Evolutionary conservation across 176 grass and related monocot genomes (phyloP).

Genomic region (Ensete glaucum): DNA sequence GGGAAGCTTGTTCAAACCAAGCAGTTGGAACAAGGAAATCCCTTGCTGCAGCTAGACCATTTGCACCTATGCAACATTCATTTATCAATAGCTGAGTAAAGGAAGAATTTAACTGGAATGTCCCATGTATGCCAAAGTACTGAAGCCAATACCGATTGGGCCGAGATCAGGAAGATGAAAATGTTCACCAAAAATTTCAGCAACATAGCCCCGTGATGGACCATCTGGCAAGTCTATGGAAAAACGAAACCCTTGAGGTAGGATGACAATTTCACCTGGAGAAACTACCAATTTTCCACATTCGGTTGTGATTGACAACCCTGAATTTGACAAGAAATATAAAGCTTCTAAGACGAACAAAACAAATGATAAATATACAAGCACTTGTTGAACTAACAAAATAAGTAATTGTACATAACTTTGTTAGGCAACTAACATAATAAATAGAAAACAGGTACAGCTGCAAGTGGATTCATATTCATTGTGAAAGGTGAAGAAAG

Average conservation of each 20-base stretch:
- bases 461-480: not conserved
- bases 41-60: constrained; percentile 70
- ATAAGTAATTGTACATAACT: not conserved
- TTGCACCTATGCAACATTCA: constrained; percentile 50
- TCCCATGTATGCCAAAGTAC: not conserved
- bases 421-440: not conserved
- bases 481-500: no score
- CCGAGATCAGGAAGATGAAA: constrained; percentile 94
- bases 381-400: not conserved
- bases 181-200: constrained; percentile 82
- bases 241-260: constrained; percentile 90
- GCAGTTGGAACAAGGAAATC: constrained; percentile 78
- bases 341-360: not conserved
- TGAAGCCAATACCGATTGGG: constrained; percentile 53
- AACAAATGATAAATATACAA: not conserved
- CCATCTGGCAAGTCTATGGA: constrained; percentile 60
- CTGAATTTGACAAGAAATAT: constrained; percentile 56
- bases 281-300: constrained; percentile 64
- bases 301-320: constrained; percentile 78
- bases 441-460: not conserved
- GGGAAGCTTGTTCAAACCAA: constrained; percentile 62
- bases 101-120: not conserved
- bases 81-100: not conserved
- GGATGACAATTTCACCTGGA: constrained; percentile 80
- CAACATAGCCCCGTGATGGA: constrained; percentile 73